Evolutionary conservation across 805 yeast genomes (phyloP).

Genomic region (Pichia ethanolica): DNA sequence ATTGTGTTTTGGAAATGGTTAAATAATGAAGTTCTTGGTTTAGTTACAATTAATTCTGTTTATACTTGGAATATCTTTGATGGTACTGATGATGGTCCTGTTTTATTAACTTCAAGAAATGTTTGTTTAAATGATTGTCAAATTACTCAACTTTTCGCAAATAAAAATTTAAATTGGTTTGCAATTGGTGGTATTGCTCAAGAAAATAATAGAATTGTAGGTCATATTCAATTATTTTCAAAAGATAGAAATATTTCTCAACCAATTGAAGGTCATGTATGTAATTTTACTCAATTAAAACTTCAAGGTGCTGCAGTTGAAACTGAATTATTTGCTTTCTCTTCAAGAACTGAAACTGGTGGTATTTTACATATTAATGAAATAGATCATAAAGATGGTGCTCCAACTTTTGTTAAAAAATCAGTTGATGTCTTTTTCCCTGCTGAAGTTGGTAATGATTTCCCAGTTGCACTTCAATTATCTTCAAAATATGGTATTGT

Average conservation of each 20-base stretch:
- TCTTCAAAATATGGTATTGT: conserved; percentile 80
- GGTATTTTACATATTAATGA: conserved; percentile 88
- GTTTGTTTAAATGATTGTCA: conserved; percentile 71
- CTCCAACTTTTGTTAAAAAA: conserved; percentile 82
- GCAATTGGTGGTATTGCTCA: conserved; percentile 93
- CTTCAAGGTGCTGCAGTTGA: conserved; percentile 68
- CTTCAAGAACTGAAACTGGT: conserved; percentile 78
- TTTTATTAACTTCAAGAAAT: conserved; percentile 75
- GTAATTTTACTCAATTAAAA: conserved; percentile 71
- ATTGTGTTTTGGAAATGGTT: conserved; percentile 97
- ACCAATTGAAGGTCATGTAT: conserved; percentile 97
- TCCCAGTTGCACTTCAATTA: conserved; percentile 89
- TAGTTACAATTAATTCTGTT: conserved; percentile 71
- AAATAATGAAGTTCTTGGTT: conserved; percentile 61
- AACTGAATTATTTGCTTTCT: conserved; percentile 87
- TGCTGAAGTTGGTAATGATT: conserved; percentile 91
- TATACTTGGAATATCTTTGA: conserved; percentile 82
- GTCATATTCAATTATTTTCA: conserved; percentile 89
- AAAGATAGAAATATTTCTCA: conserved; percentile 88
- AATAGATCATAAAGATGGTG: conserved; percentile 84
- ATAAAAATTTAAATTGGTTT: conserved; percentile 79
- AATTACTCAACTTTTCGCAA: conserved; percentile 83
- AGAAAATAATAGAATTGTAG: conserved; percentile 89
- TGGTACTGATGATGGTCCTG: conserved; percentile 75
- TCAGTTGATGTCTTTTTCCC: conserved; percentile 93